Percentiles rank a stretch among this genome's conserved stretches.
Evolutionary conservation across 179 eudicot species (phyloP).

Genomic region (Carnegiea gigantea): DNA sequence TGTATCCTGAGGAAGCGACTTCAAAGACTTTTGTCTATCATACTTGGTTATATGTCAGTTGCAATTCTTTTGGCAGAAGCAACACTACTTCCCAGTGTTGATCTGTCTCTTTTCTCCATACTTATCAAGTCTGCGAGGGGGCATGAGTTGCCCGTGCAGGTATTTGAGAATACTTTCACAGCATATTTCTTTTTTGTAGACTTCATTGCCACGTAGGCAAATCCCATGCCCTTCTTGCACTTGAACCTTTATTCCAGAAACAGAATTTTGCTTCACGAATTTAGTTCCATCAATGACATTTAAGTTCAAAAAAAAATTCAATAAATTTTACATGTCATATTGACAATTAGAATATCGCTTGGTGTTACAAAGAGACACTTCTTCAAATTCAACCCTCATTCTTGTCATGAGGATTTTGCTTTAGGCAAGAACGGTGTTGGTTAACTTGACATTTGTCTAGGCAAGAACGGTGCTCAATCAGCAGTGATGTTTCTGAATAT

Average conservation of each 20-base stretch:
- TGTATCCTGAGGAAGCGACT: constrained; percentile 73
- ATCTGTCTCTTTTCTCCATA: constrained; percentile 81
- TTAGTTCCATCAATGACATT: neutral
- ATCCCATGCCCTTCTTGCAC: neutral
- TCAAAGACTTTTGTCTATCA: constrained; percentile 62
- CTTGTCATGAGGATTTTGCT: too few species aligned
- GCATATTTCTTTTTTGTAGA: neutral
- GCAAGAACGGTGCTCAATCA: too few species aligned
- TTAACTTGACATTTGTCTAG: too few species aligned
- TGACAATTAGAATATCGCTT: too few species aligned
- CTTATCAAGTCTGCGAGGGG: constrained; percentile 75
- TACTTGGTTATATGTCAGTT: constrained; percentile 94
- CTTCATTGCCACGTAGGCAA: neutral
- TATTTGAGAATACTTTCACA: constrained; percentile 22
- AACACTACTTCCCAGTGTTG: constrained; percentile 74
- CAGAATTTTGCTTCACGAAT: neutral
- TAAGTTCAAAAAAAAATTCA: neutral
- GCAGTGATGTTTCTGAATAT: too few species aligned
- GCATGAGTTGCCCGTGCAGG: constrained; percentile 88
- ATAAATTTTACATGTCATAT: neutral
- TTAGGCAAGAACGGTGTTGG: too few species aligned
- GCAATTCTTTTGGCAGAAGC: constrained; percentile 98
- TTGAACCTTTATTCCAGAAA: neutral
- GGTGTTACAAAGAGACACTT: too few species aligned
- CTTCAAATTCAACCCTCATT: too few species aligned